Conservation (phyloP, 495 filamentous ascomycete genomes). For the Penicillium egyptiacum region DNA sequence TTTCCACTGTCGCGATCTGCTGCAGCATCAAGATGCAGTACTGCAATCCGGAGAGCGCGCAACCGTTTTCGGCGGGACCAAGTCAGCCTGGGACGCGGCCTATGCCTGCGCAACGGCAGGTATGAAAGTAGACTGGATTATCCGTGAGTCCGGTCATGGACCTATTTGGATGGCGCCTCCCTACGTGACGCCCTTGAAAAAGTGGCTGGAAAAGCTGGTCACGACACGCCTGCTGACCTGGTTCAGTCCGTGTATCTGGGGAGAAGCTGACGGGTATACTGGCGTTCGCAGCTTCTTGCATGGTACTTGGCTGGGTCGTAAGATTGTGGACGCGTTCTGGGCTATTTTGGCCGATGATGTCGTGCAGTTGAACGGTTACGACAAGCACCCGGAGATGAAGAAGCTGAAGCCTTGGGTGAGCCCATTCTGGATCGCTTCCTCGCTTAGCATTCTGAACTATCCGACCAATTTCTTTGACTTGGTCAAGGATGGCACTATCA, state of each 20-base stretch:
- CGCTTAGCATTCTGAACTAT: slow-evolving; percentile 70
- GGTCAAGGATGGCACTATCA: slow-evolving; percentile 56
- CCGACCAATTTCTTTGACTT: slow-evolving; percentile 63
- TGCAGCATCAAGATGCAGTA: slow-evolving; percentile 37
- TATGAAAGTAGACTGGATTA: slow-evolving; percentile 72
- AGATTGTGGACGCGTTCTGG: slow-evolving; percentile 71
- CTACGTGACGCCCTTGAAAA: slow-evolving; percentile 59
- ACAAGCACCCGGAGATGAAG: slow-evolving; percentile 60
- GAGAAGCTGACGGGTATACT: slow-evolving; percentile 50
- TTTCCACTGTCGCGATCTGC: slow-evolving; percentile 63
- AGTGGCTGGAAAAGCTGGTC: slow-evolving; percentile 65
- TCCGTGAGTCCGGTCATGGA: slow-evolving; percentile 74
- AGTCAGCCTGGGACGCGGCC: slow-evolving; percentile 75
- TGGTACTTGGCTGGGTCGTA: slow-evolving; percentile 62
- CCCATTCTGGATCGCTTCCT: slow-evolving; percentile 62
- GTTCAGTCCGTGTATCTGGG: slow-evolving; percentile 65
- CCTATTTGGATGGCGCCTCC: slow-evolving; percentile 69
- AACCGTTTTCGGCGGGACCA: slow-evolving; percentile 68
- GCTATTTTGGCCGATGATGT: slow-evolving; percentile 59
- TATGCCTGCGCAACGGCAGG: slow-evolving; percentile 66
- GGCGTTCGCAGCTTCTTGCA: slow-evolving; percentile 60
- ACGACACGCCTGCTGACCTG: slow-evolving; percentile 63
- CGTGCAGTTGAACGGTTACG: slow-evolving; percentile 56
- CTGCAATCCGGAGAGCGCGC: slow-evolving; percentile 41
- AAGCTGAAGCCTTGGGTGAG: slow-evolving; percentile 67